Evolutionary conservation across 2,329 filamentous ascomycete genomes (phyloP), one percentile per base, ranked within the genome.

Genomic region (Corniculantispora saksenae): DNA sequence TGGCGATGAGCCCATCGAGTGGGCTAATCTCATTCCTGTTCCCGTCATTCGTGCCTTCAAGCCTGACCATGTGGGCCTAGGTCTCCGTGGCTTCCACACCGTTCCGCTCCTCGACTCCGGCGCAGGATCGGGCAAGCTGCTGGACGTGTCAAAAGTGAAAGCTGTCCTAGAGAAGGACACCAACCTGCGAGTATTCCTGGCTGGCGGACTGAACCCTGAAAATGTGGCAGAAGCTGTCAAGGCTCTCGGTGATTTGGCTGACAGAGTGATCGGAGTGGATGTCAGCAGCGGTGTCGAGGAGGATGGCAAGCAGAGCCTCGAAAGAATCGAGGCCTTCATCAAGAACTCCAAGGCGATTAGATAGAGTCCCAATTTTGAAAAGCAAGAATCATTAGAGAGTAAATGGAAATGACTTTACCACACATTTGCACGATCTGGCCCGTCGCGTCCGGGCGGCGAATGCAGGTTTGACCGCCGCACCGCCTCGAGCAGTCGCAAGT

Each of bases 211-310:
- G 63, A 88, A 88, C 66, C 88, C 92, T 1, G 87, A 89, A 3
- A 99, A 97, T 72, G 91, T 99, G 6, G 81, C 81, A 1, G 81
- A 86, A 6, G 84, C 86, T 9, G 80, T 99, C 21, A 80, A 82
- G 25, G 83, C 84, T 17, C 79, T 94, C 19, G 90, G 88, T 0
- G 81, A 84, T 8, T 75, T 86, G 12, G 81, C 82, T 29, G 82
- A 82, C 12, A 86, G 89, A 66, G 86, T 97, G 15, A 81, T 93
- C 40, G 94, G 90, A 2, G 91, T 99, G 3, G 95, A 99, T 80
- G 92, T 97, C 23, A 97, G 93, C 77, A 97, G 92, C 73, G 96
- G 96, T 0, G 93, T 99, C 2, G 95, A 98, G 78, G 89, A 88
- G 43, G 86, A 90, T 70, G 94, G 93, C 2, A 82, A 87, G 74